These are phyloP conservation scores for Rhododendron henanense DNA, from an alignment of 148 eudicot species.

Conservation along the genomic window DNA sequence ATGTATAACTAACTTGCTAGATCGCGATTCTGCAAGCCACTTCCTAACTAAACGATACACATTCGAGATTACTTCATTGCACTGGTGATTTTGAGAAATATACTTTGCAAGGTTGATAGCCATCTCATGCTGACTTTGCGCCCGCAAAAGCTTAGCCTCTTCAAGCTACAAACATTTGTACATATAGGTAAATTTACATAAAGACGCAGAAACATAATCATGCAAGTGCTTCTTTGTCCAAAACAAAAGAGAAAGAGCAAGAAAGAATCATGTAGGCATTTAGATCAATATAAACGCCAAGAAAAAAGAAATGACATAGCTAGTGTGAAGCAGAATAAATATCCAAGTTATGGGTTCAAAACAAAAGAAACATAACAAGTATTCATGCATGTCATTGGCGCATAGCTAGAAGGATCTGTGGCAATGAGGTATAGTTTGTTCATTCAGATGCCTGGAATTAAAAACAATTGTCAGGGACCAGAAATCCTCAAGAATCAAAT, in stretches of 20 bases:
- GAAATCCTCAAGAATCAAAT: not conserved
- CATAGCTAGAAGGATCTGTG: too few species aligned
- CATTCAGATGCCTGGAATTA: not conserved
- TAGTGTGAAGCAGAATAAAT: not conserved
- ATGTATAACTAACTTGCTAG: slow-evolving; percentile 73
- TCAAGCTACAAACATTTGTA: slow-evolving; percentile 54
- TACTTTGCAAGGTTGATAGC: slow-evolving; percentile 88
- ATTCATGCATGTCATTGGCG: not conserved
- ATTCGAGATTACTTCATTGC: slow-evolving; percentile 64
- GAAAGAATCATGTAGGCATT: slow-evolving; percentile 1
- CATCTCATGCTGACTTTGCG: slow-evolving; percentile 87
- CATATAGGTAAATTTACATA: not conserved
- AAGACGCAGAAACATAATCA: not conserved
- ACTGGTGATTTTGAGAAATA: slow-evolving; percentile 54
- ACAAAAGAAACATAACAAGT: not conserved
- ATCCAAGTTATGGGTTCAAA: not conserved
- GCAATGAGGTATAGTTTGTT: not conserved
- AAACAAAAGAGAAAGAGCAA: slow-evolving; percentile 8
- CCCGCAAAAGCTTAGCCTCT: slow-evolving; percentile 94
- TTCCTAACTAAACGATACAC: slow-evolving; percentile 90
- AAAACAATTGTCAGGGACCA: not conserved
- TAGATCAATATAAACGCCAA: not conserved
- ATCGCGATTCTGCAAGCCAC: slow-evolving; percentile 93
- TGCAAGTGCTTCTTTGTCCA: not conserved
- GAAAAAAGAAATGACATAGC: not conserved